phyloP scores from a whole-genome alignment of 23 red algal species.

The Gracilaria gracilis region DNA sequence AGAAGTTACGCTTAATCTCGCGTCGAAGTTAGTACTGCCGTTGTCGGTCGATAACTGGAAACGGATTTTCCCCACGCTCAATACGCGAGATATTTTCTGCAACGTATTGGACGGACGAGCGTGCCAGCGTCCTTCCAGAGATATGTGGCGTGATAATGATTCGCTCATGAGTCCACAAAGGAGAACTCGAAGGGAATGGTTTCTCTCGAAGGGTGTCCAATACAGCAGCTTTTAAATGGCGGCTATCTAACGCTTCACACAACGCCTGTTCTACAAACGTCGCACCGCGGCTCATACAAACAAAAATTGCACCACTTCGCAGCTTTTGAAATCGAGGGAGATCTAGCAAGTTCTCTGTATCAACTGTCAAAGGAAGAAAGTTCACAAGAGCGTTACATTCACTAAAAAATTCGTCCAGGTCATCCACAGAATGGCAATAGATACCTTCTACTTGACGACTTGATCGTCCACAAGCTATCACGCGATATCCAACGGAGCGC shows the following conservation, averaged over 20 bases:
- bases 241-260: neutral
- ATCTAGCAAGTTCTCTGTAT: neutral
- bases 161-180: neutral
- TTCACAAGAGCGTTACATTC: conserved; percentile 16
- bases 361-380: conserved; percentile 11
- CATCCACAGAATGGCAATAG: neutral
- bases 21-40: neutral
- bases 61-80: neutral
- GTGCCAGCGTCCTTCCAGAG: neutral
- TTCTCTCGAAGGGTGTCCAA: conserved; percentile 1
- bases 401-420: neutral
- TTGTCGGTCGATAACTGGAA: neutral
- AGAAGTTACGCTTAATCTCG: too few relatives aligned
- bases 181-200: neutral
- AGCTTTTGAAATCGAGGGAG: neutral
- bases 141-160: conserved; percentile 12
- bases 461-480: neutral
- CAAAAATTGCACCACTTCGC: neutral
- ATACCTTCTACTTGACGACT: neutral
- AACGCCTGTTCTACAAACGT: neutral
- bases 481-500: neutral
- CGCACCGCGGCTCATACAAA: neutral
- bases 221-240: neutral
- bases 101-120: neutral
- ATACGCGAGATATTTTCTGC: neutral